phyloP scores from a whole-genome alignment of 495 filamentous ascomycete genomes.

The Chaetomium cochliodes region DNA sequence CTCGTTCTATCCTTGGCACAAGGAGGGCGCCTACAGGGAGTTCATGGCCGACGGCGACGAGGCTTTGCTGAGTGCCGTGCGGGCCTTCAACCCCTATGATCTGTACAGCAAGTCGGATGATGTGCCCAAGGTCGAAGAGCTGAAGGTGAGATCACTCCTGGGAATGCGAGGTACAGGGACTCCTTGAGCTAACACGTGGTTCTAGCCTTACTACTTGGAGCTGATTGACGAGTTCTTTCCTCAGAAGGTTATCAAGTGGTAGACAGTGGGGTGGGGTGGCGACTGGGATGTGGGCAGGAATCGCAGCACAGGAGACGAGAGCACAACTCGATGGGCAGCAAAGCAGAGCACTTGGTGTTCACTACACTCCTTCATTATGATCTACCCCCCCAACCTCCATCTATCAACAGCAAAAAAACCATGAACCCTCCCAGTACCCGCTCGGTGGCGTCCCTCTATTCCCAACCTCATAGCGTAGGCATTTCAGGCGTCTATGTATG shows the following conservation, averaged over 20 bases:
- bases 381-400: too few relatives aligned
- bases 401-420: too few relatives aligned
- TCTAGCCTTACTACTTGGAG: conserved; percentile 74
- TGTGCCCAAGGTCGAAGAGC: conserved; percentile 66
- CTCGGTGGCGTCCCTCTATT: too few relatives aligned
- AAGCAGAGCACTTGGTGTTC: too few relatives aligned
- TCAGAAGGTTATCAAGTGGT: conserved; percentile 74
- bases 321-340: too few relatives aligned
- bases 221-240: conserved; percentile 86
- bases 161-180: background rate
- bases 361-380: too few relatives aligned
- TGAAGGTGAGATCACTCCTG: conserved; percentile 53
- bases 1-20: conserved; percentile 89
- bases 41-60: conserved; percentile 81
- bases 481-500: too few relatives aligned
- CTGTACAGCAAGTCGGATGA: conserved; percentile 89
- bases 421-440: too few relatives aligned
- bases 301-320: background rate
- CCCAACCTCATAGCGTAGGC: too few relatives aligned
- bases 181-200: background rate
- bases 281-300: background rate
- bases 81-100: conserved; percentile 88
- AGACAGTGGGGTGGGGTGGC: conserved; percentile 18
- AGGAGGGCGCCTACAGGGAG: conserved; percentile 69
- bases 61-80: conserved; percentile 73